These are phyloP conservation scores for Alnus rubra DNA, from an alignment of 306 rosid genomes.

Conservation along the genomic window DNA sequence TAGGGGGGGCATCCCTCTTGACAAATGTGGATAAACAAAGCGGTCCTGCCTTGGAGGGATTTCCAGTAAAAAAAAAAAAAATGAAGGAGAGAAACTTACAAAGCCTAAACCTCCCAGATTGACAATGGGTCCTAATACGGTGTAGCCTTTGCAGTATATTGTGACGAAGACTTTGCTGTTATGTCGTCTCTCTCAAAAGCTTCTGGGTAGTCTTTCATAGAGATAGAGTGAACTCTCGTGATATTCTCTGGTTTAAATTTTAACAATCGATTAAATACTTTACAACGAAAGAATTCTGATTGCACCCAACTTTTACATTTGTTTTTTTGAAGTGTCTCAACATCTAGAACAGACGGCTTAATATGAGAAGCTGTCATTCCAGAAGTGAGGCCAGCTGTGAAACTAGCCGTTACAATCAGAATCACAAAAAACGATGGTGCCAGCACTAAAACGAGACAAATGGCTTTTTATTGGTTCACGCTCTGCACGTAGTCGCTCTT, in stretches of 20 bases:
- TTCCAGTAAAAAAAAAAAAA: too few species aligned
- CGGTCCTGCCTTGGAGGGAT: too few species aligned
- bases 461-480: constrained; percentile 47
- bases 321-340: constrained; percentile 43
- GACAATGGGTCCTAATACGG: constrained; percentile 37
- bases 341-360: constrained; percentile 47
- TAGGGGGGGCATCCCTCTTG: too few species aligned
- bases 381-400: constrained; percentile 61
- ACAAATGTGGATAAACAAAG: too few species aligned
- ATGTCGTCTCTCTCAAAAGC: constrained; percentile 40
- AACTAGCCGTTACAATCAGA: constrained; percentile 46
- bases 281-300: constrained; percentile 50
- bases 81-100: constrained; percentile 38
- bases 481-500: constrained; percentile 83
- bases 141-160: constrained; percentile 42
- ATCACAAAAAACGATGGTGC: constrained; percentile 66
- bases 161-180: constrained; percentile 46
- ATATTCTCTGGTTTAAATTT: constrained; percentile 41
- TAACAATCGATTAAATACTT: constrained; percentile 34
- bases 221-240: constrained; percentile 29
- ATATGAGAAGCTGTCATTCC: constrained; percentile 47
- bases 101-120: constrained; percentile 63
- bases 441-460: constrained; percentile 53
- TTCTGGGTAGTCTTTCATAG: constrained; percentile 45
- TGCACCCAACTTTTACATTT: constrained; percentile 54